Percentiles rank a stretch among this genome's conserved stretches.
These are phyloP conservation scores for Tetracladium setigerum DNA, from an alignment of 495 filamentous ascomycete genomes.

Conservation along the genomic window DNA sequence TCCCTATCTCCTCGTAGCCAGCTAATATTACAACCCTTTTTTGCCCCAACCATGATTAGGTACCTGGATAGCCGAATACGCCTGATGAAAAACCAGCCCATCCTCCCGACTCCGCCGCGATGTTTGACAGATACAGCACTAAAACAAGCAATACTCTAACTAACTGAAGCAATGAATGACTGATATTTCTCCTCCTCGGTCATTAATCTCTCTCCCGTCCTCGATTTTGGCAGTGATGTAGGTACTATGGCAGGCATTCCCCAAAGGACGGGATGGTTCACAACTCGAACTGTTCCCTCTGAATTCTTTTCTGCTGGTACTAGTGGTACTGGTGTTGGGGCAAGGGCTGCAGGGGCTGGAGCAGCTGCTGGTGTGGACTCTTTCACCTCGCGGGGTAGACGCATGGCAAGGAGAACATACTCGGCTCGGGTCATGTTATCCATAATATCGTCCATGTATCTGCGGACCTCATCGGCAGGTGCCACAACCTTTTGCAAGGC, in stretches of 20 bases:
- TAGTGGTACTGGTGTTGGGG: too few species aligned
- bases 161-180: constrained; percentile 30
- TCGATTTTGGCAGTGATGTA: constrained; percentile 22
- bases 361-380: constrained; percentile 19
- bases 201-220: constrained; percentile 21
- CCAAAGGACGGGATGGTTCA: constrained; percentile 32
- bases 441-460: constrained; percentile 82
- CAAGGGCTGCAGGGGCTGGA: too few species aligned
- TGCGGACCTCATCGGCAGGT: constrained; percentile 66
- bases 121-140: too few species aligned
- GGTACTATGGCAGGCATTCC: constrained; percentile 26
- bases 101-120: too few species aligned
- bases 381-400: constrained; percentile 45
- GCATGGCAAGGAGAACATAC: constrained; percentile 59
- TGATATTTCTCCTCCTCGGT: constrained; percentile 42
- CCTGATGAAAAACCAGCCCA: too few species aligned
- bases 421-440: constrained; percentile 62
- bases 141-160: not conserved
- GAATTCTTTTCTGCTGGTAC: constrained; percentile 11
- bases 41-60: too few species aligned
- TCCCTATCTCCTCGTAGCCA: too few species aligned
- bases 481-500: constrained; percentile 72
- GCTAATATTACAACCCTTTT: too few species aligned
- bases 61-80: too few species aligned
- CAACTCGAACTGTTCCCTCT: constrained; percentile 7